Evolutionary conservation across 257 asterid species (phyloP).

Genomic region (Jacaranda copaia): DNA sequence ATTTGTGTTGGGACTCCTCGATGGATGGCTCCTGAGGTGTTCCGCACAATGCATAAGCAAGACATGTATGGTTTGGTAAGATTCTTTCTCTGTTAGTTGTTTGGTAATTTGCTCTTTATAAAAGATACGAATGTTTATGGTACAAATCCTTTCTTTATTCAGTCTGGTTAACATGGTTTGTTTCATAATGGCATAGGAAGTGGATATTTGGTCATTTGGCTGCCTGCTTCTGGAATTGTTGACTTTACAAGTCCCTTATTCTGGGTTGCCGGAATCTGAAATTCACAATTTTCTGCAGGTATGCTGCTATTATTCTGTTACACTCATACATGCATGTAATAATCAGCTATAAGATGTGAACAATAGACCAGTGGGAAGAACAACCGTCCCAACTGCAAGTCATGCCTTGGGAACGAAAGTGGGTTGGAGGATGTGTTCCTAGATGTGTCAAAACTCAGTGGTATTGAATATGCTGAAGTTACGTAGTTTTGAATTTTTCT

Average conservation of each 20-base stretch:
- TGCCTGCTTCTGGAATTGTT: constrained; percentile 83
- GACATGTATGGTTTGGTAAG: constrained; percentile 40
- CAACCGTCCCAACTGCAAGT: neutral
- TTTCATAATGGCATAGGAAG: constrained; percentile 56
- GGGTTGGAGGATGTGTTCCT: no score
- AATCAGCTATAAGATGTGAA: neutral
- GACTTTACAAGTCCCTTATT: constrained; percentile 75
- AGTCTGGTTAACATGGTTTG: constrained; percentile 25
- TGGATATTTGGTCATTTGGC: constrained; percentile 94
- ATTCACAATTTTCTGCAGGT: constrained; percentile 53
- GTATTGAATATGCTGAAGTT: no score
- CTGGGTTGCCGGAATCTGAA: constrained; percentile 61
- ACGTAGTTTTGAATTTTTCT: no score
- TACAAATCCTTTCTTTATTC: neutral
- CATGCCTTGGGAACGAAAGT: no score
- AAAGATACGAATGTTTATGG: neutral
- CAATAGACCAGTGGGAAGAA: neutral
- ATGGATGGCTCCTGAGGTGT: constrained; percentile 96
- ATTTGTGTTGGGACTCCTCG: constrained; percentile 94
- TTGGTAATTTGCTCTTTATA: neutral
- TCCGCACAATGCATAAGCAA: constrained; percentile 26
- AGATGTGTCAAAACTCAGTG: no score
- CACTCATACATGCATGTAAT: neutral
- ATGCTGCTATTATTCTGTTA: constrained; percentile 9
- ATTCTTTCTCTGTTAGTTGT: neutral